These are phyloP conservation scores for Hyaloscypha hepaticicola DNA, from an alignment of 495 filamentous ascomycete genomes.

Conservation along the genomic window DNA sequence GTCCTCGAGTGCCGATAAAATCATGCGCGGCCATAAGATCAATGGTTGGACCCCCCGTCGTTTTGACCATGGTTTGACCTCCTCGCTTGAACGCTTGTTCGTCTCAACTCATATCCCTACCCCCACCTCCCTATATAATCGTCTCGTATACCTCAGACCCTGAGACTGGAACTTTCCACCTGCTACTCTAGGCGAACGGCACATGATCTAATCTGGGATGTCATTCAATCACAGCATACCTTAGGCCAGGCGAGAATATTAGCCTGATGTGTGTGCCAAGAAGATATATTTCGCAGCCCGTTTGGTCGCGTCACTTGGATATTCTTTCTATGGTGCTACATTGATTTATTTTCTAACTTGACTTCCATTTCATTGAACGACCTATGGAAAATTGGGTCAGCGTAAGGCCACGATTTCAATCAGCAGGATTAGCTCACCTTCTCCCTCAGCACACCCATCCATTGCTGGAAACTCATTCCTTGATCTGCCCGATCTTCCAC, in stretches of 20 bases:
- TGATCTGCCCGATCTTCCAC: conserved; percentile 96
- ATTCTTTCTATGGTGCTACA: conserved; percentile 31
- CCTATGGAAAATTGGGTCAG: conserved; percentile 36
- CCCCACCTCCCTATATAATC: conserved; percentile 3
- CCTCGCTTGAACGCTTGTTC: neutral
- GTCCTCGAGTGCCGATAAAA: neutral
- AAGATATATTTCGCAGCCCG: conserved; percentile 3
- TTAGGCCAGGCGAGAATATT: neutral
- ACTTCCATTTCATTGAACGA: conserved; percentile 41
- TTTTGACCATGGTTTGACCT: conserved; percentile 28
- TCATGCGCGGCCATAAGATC: conserved; percentile 3
- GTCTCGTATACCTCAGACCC: conserved; percentile 3
- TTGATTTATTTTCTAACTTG: conserved; percentile 11
- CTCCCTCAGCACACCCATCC: conserved; percentile 88
- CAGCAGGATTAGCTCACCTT: conserved; percentile 68
- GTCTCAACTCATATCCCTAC: conserved; percentile 22
- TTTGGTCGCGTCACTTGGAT: neutral
- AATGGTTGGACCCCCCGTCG: conserved; percentile 1
- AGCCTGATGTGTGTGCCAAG: neutral
- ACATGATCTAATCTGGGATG: neutral
- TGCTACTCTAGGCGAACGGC: neutral
- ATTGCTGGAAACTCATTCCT: conserved; percentile 86
- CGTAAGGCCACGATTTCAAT: conserved; percentile 24
- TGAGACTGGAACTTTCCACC: neutral
- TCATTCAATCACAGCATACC: neutral